These are phyloP conservation scores for Ettlia oleoabundans DNA, from an alignment of 139 green algal genomes.

Conservation along the genomic window DNA sequence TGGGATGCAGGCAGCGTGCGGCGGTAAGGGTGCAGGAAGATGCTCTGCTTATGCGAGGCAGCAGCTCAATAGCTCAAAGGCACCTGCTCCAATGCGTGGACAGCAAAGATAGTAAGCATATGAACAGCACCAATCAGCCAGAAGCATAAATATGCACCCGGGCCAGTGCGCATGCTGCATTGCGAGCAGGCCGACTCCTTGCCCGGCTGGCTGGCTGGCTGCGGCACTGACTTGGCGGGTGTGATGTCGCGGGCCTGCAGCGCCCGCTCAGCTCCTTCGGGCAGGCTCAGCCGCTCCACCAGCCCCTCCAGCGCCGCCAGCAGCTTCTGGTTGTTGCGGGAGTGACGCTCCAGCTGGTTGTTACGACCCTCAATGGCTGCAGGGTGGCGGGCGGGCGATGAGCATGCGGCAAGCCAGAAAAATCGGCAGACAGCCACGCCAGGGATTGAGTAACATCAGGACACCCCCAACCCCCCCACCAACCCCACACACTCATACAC, in stretches of 20 bases:
- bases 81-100: no score
- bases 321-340: constrained; percentile 56
- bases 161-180: no score
- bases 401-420: no score
- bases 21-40: neutral
- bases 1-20: no score
- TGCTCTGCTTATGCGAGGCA: neutral
- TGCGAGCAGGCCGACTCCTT: neutral
- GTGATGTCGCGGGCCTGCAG: constrained; percentile 32
- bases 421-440: no score
- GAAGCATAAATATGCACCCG: no score
- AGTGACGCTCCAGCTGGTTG: constrained; percentile 61
- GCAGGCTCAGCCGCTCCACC: constrained; percentile 46
- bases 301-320: constrained; percentile 52
- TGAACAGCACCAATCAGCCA: no score
- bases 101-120: no score
- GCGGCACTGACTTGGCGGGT: constrained; percentile 31
- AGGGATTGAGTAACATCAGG: neutral
- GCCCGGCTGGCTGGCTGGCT: neutral
- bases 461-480: neutral
- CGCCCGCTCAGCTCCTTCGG: constrained; percentile 28
- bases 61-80: no score
- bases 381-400: neutral
- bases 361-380: constrained; percentile 63
- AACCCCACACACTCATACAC: neutral